Evolutionary conservation across 352 stramenopile genomes (phyloP).

Genomic region (Phytophthora multivora): DNA sequence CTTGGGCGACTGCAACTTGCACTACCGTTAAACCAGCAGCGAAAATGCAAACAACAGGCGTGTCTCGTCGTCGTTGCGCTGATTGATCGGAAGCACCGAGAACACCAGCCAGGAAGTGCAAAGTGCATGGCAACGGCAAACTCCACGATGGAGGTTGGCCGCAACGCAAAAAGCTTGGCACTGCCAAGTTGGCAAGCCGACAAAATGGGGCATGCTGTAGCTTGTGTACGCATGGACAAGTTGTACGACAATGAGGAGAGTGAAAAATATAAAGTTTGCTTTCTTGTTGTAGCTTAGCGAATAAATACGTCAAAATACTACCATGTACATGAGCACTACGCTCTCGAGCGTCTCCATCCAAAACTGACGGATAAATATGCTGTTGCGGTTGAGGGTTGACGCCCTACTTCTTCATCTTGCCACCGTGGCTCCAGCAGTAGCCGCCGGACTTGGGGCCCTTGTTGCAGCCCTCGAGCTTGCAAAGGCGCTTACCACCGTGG

Average conservation of each 20-base stretch:
- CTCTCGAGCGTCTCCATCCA: constrained; percentile 17
- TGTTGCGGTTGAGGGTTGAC: background rate
- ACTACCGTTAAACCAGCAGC: constrained; percentile 12
- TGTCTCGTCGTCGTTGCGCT: constrained; percentile 10
- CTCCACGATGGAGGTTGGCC: too few relatives aligned
- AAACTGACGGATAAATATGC: constrained; percentile 50
- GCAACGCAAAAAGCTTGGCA: too few relatives aligned
- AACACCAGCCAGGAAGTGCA: constrained; percentile 2
- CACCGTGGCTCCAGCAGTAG: constrained; percentile 85
- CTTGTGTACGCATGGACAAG: too few relatives aligned
- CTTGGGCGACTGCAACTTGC: constrained; percentile 17
- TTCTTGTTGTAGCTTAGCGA: constrained; percentile 9
- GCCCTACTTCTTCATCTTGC: constrained; percentile 83
- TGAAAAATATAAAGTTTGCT: background rate
- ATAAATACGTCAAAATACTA: constrained; percentile 39
- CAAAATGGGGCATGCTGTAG: too few relatives aligned
- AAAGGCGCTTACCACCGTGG: constrained; percentile 81
- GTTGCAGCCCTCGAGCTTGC: constrained; percentile 79
- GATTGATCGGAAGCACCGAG: constrained; percentile 15
- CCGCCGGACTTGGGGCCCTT: constrained; percentile 82
- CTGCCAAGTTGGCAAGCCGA: too few relatives aligned
- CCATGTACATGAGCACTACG: constrained; percentile 23
- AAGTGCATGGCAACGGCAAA: background rate
- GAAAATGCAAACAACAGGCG: constrained; percentile 12
- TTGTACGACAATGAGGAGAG: background rate